Evolutionary conservation across 176 grass and related monocot species (phyloP).

Genomic region (Raddia distichophylla): DNA sequence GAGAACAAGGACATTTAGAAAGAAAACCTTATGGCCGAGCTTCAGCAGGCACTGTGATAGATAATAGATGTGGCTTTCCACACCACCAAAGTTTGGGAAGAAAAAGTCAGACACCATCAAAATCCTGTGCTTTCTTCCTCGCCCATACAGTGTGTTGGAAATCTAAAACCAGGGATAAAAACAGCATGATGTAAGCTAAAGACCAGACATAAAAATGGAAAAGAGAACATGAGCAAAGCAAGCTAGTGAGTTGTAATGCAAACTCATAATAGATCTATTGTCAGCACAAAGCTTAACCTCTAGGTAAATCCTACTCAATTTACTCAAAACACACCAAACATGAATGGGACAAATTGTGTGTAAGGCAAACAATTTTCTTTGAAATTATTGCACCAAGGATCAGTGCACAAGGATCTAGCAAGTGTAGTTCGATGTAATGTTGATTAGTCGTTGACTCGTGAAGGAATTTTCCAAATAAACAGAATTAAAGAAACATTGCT

Average conservation of each 20-base stretch:
- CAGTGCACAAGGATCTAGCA: too few species aligned
- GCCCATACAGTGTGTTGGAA: conserved; percentile 42
- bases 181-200: conserved; percentile 5
- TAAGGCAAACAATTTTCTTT: too few species aligned
- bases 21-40: conserved; percentile 82
- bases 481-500: too few species aligned
- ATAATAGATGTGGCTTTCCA: conserved; percentile 96
- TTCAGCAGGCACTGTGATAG: conserved; percentile 92
- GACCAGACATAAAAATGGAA: neutral
- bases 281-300: neutral
- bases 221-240: neutral
- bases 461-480: too few species aligned
- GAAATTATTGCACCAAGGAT: too few species aligned
- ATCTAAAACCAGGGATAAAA: conserved; percentile 20
- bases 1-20: neutral
- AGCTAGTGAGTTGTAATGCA: neutral
- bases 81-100: conserved; percentile 94
- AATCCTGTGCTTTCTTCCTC: conserved; percentile 61
- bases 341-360: too few species aligned
- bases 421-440: too few species aligned
- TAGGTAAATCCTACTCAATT: neutral
- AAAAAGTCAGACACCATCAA: conserved; percentile 98
- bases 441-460: too few species aligned
- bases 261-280: neutral
- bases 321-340: neutral